Base-by-base conservation (phyloP, 768 basidiomycete species). In the Gymnopilus junonius region DNA sequence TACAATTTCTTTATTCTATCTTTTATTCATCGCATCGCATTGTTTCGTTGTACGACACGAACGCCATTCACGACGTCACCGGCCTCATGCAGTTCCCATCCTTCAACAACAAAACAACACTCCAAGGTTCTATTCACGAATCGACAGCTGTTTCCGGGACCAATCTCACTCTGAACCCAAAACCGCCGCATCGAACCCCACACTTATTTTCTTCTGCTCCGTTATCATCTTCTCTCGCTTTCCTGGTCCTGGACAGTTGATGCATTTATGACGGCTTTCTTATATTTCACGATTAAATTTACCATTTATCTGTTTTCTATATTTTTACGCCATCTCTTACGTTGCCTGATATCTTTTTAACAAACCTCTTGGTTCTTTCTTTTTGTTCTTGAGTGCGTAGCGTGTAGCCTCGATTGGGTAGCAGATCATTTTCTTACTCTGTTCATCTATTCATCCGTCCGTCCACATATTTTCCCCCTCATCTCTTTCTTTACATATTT, bases 41-140 rank as follows among this genome's bases (percentile, higher is more conserved):
- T 70, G 67, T 76, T 77, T 75, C 71, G 69, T 76, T 77, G 74
- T 74, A 80, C 73, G 75, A 76, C 75, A 72, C 73, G 58, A 42
- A 42, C 69, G 70, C 64, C 53, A 63, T 67, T 69, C 50, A 68
- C 61, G 67, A 65, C 65, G 42, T 65, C 59, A 63, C 58, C 65
- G 63, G 43, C 48, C 48, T 31, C 27, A 51, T 51, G 60, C 50
- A 53, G 46, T 57, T 57, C 62, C 21, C 40, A 59, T 27, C 64
- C 58, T 55, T 40, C 40, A 58, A 37, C 62, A 57, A 53, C 42
- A 64, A 63, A 62, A 64, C 57, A 61, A 53, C 57, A 39, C 56
- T 59, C 35, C 57, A 63, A 60, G 59, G 55, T 51, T 50, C 59
- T 53, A 46, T 68, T 68, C 56, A 68, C 67, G 67, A 70, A 62